Conservation (phyloP, 2,329 filamentous ascomycete genomes). For the Fusarium papillatum region DNA sequence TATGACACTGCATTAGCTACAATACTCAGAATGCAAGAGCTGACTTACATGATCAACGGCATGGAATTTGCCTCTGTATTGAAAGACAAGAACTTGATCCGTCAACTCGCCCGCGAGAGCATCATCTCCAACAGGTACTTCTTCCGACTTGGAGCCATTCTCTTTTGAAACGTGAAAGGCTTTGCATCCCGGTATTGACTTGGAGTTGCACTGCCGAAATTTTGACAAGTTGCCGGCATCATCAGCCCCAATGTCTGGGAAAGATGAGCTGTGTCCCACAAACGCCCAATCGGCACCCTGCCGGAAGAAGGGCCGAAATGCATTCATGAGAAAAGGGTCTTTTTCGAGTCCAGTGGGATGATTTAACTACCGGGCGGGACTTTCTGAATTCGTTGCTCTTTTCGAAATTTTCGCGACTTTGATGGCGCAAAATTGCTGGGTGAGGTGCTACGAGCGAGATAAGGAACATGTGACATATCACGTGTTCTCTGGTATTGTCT, state of each 20-base stretch:
- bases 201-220: slow-evolving; percentile 51
- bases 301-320: slow-evolving; percentile 28
- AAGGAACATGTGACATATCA: not conserved
- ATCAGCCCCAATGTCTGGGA: slow-evolving; percentile 62
- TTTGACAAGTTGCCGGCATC: slow-evolving; percentile 52
- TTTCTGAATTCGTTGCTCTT: not conserved
- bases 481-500: not conserved
- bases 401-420: not conserved
- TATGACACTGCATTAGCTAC: slow-evolving; percentile 44
- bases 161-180: slow-evolving; percentile 65
- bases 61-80: slow-evolving; percentile 73
- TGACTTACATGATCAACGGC: slow-evolving; percentile 75
- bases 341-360: not conserved
- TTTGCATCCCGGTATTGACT: slow-evolving; percentile 69
- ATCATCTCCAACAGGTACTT: slow-evolving; percentile 52
- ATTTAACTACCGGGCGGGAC: not conserved
- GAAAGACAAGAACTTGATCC: slow-evolving; percentile 76
- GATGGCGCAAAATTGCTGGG: not conserved
- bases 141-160: slow-evolving; percentile 52
- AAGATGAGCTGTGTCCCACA: slow-evolving; percentile 67
- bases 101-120: slow-evolving; percentile 55
- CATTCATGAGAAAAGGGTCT: slow-evolving; percentile 41
- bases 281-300: slow-evolving; percentile 59
- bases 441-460: not conserved
- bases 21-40: not conserved